These are phyloP conservation scores for Plectosphaerella sp. DNA, from an alignment of 2,329 filamentous ascomycete species.

Conservation along the genomic window DNA sequence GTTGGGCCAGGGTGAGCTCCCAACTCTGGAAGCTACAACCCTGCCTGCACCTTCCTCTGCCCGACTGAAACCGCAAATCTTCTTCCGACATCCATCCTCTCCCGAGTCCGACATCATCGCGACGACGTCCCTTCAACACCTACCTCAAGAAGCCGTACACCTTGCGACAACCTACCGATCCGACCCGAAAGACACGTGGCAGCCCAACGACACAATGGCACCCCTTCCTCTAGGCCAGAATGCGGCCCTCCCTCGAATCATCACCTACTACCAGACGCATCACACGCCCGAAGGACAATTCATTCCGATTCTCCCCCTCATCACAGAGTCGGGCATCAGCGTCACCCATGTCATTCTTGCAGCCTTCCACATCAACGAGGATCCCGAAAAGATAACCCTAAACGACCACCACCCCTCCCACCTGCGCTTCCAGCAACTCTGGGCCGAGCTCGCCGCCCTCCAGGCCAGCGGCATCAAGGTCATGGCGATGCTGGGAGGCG, in stretches of 20 bases:
- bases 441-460: constrained; percentile 70
- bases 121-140: neutral
- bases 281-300: constrained; percentile 37
- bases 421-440: constrained; percentile 65
- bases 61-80: too few species aligned
- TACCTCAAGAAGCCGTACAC: neutral
- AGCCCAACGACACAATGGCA: constrained; percentile 2
- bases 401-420: constrained; percentile 75
- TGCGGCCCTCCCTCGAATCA: constrained; percentile 37
- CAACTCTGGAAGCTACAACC: too few species aligned
- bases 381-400: constrained; percentile 63
- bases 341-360: constrained; percentile 81
- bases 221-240: constrained; percentile 5
- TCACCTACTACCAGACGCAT: constrained; percentile 52
- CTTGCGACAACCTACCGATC: neutral
- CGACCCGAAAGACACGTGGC: too few species aligned
- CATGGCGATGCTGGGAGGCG: constrained; percentile 83
- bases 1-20: too few species aligned
- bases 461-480: constrained; percentile 74
- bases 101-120: neutral
- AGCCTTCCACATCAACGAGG: constrained; percentile 76
- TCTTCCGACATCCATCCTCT: neutral
- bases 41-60: too few species aligned
- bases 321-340: constrained; percentile 41
- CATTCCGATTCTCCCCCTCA: constrained; percentile 49